phyloP scores from a whole-genome alignment of 805 yeast genomes.

The Myxozyma vanderwaltii region DNA sequence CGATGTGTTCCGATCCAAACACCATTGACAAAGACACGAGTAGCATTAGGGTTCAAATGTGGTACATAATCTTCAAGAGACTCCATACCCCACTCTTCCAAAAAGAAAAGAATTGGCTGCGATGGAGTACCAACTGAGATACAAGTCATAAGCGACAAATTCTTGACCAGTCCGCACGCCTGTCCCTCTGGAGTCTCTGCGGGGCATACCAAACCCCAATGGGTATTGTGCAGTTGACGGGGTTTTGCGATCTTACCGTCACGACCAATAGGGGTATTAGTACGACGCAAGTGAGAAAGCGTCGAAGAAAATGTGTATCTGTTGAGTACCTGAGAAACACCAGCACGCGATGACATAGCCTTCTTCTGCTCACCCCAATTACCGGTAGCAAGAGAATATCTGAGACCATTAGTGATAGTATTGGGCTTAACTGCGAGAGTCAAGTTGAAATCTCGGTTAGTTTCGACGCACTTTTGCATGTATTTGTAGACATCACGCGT shows the following conservation, averaged over 20 bases:
- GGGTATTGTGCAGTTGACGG: conserved; percentile 97
- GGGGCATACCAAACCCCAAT: conserved; percentile 99
- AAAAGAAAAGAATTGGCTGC: conserved; percentile 85
- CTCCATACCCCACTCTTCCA: conserved; percentile 99
- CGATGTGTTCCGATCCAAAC: conserved; percentile 99
- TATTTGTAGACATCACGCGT: conserved; percentile 96
- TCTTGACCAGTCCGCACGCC: conserved; percentile 98
- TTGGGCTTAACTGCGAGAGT: conserved; percentile 96
- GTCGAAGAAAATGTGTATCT: conserved; percentile 99
- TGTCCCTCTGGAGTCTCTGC: conserved; percentile 99
- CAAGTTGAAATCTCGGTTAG: conserved; percentile 94
- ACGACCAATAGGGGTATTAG: conserved; percentile 98
- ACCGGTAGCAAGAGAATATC: conserved; percentile 98
- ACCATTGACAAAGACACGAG: conserved; percentile 95
- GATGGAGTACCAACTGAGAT: conserved; percentile 98
- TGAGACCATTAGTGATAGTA: conserved; percentile 95
- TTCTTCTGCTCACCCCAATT: conserved; percentile 99
- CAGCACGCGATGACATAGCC: conserved; percentile 98
- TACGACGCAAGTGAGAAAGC: conserved; percentile 95
- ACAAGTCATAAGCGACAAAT: conserved; percentile 93
- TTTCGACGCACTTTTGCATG: conserved; percentile 98
- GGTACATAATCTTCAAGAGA: conserved; percentile 96
- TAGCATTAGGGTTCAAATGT: conserved; percentile 83
- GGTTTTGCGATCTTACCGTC: conserved; percentile 99
- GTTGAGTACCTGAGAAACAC: conserved; percentile 97